These are phyloP conservation scores for Arabis hirsuta DNA, from an alignment of 345 rosid species.

Conservation along the genomic window DNA sequence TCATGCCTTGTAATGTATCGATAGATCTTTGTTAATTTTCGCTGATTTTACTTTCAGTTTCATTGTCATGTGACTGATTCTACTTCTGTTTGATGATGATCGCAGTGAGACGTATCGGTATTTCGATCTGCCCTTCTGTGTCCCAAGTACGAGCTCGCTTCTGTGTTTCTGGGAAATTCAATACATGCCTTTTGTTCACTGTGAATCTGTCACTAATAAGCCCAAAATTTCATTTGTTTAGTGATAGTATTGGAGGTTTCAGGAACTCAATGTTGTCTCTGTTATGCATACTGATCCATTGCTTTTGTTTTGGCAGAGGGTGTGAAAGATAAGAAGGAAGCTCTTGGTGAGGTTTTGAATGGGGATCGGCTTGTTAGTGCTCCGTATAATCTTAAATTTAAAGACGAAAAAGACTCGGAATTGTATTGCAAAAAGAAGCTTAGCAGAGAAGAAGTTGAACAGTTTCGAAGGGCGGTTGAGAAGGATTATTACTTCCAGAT, in stretches of 20 bases:
- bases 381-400: conserved; percentile 71
- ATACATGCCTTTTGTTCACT: not conserved
- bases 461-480: conserved; percentile 59
- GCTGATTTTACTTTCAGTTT: conserved; percentile 18
- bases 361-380: conserved; percentile 84
- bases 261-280: too few species aligned
- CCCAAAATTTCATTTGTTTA: not conserved
- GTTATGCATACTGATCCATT: conserved; percentile 3
- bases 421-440: conserved; percentile 61
- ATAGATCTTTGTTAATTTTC: conserved; percentile 1
- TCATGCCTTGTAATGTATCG: not conserved
- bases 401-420: conserved; percentile 65
- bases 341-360: conserved; percentile 82
- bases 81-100: conserved; percentile 24
- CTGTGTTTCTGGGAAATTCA: not conserved
- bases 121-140: conserved; percentile 81
- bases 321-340: conserved; percentile 75
- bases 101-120: conserved; percentile 86
- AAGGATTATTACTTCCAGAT: conserved; percentile 87
- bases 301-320: conserved; percentile 47
- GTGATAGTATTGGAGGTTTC: not conserved
- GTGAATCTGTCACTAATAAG: too few species aligned
- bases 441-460: conserved; percentile 55
- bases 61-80: not conserved
- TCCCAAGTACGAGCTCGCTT: conserved; percentile 51